Percentiles rank a stretch among this genome's conserved stretches.
Evolutionary conservation across 2,329 filamentous ascomycete genomes (phyloP).

Genomic region (Gaeumannomyces sp.): DNA sequence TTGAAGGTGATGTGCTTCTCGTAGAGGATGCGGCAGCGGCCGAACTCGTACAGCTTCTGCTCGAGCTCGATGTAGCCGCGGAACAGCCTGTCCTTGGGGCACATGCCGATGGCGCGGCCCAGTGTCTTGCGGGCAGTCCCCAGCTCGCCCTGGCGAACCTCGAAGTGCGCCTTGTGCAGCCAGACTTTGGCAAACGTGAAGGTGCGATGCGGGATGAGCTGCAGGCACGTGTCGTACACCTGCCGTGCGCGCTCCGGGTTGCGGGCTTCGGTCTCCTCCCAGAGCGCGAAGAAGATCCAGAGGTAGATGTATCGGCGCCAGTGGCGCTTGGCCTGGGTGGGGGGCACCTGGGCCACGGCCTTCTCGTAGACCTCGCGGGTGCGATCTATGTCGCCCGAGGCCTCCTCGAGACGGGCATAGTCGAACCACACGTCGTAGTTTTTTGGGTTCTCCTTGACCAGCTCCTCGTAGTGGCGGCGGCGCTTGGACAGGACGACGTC

Average conservation of each 20-base stretch:
- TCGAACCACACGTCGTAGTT: conserved; percentile 99
- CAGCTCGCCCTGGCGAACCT: conserved; percentile 80
- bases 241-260: conserved; percentile 75
- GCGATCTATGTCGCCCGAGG: conserved; percentile 71
- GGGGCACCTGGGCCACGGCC: conserved; percentile 90
- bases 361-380: conserved; percentile 92
- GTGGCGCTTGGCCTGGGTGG: conserved; percentile 92
- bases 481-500: conserved; percentile 94
- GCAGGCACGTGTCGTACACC: conserved; percentile 84
- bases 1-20: conserved; percentile 94
- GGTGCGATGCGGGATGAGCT: conserved; percentile 86
- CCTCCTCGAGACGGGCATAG: conserved; percentile 85
- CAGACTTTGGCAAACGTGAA: conserved; percentile 98
- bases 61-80: conserved; percentile 90
- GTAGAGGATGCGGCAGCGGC: conserved; percentile 83
- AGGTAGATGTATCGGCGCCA: conserved; percentile 97
- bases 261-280: conserved; percentile 82
- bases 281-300: conserved; percentile 95
- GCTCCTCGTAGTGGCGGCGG: conserved; percentile 87
- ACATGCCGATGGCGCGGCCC: conserved; percentile 86
- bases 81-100: conserved; percentile 93
- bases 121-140: conserved; percentile 78
- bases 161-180: conserved; percentile 89
- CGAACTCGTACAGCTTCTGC: conserved; percentile 89
- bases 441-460: conserved; percentile 86